A percentile compares a stretch with the other conserved stretches of the same genome.
Conservation (phyloP, 1,284 basidiomycete species). For the Marasmius tenuissimus region DNA sequence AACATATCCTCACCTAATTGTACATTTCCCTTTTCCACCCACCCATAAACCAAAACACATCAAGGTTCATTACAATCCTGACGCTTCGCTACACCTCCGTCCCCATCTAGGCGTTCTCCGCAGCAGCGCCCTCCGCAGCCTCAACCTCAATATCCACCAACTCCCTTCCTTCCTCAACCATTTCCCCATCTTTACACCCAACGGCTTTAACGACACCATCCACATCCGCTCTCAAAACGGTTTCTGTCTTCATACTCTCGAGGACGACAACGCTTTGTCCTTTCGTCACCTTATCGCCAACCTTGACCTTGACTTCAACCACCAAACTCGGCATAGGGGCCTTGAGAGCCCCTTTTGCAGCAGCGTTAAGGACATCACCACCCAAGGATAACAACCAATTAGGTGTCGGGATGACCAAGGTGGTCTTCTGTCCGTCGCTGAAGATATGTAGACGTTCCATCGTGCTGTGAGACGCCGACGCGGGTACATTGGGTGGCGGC, state of each 20-base stretch:
- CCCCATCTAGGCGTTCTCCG: background rate
- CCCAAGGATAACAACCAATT: constrained; percentile 66
- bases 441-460: constrained; percentile 77
- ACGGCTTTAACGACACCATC: constrained; percentile 71
- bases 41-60: too few relatives aligned
- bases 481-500: constrained; percentile 49
- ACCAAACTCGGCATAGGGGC: constrained; percentile 91
- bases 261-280: constrained; percentile 82
- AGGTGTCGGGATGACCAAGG: constrained; percentile 62
- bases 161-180: constrained; percentile 85
- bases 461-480: constrained; percentile 48
- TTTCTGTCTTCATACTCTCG: constrained; percentile 98
- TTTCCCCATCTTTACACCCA: constrained; percentile 78
- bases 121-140: background rate
- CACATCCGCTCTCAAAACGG: constrained; percentile 71
- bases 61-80: background rate
- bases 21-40: too few relatives aligned
- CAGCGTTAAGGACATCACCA: constrained; percentile 47
- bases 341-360: constrained; percentile 52
- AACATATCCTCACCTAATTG: too few relatives aligned
- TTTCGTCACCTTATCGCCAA: constrained; percentile 77
- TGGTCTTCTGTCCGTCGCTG: constrained; percentile 53
- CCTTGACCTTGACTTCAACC: constrained; percentile 79
- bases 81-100: background rate
- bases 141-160: constrained; percentile 65